Percentiles rank a stretch among this genome's conserved stretches.
These are phyloP conservation scores for Mrakia frigida DNA, from an alignment of 768 basidiomycete species.

Conservation along the genomic window DNA sequence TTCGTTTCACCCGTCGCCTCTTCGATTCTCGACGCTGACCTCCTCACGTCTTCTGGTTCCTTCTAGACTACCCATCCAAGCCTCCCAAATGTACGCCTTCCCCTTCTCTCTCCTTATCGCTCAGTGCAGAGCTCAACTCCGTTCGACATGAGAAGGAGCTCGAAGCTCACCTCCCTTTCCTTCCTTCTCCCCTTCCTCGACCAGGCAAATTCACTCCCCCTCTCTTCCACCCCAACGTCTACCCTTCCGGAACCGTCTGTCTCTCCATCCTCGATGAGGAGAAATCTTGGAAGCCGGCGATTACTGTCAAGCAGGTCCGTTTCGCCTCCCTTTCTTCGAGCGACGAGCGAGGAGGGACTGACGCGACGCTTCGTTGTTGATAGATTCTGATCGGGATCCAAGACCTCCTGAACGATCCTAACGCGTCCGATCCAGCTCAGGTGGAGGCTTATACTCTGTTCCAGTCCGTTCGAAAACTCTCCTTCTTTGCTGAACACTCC, in stretches of 20 bases:
- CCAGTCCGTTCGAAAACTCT: constrained; percentile 62
- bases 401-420: constrained; percentile 90
- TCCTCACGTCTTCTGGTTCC: background rate
- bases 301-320: constrained; percentile 92
- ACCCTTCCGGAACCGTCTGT: constrained; percentile 97
- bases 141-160: background rate
- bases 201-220: constrained; percentile 94
- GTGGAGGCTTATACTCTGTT: constrained; percentile 98
- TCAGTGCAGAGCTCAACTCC: constrained; percentile 31
- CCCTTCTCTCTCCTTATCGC: constrained; percentile 32
- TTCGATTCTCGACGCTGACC: background rate
- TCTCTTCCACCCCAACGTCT: constrained; percentile 96
- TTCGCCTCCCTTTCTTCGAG: background rate
- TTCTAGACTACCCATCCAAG: constrained; percentile 83
- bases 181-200: constrained; percentile 35
- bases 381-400: constrained; percentile 95
- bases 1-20: background rate
- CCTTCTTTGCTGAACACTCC: background rate
- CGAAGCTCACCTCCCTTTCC: background rate
- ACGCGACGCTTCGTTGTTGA: too few species aligned
- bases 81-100: constrained; percentile 74
- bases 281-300: constrained; percentile 97
- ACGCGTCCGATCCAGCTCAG: constrained; percentile 95
- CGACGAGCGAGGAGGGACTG: too few species aligned
- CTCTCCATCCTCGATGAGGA: constrained; percentile 97